These are phyloP conservation scores for Pterocarpus santalinus DNA, from an alignment of 306 rosid genomes.

Conservation along the genomic window DNA sequence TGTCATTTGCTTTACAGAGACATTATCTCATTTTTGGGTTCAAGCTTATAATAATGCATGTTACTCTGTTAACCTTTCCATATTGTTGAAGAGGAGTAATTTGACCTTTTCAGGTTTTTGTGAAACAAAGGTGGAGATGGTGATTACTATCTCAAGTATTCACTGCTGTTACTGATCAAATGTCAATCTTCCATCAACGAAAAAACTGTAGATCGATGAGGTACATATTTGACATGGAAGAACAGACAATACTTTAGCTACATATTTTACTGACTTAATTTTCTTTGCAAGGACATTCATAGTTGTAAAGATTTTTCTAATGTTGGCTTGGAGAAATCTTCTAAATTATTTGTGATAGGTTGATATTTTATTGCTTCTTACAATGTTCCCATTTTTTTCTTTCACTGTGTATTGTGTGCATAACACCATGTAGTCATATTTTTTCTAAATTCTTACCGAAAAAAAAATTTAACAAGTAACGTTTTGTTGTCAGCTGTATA, in stretches of 20 bases:
- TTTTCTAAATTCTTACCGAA: too few species aligned
- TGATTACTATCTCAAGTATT: constrained; percentile 49
- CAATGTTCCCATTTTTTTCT: too few species aligned
- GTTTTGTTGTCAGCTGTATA: too few species aligned
- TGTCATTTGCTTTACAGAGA: background rate
- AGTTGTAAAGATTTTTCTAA: constrained; percentile 46
- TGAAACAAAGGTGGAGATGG: constrained; percentile 38
- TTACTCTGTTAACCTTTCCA: constrained; percentile 16
- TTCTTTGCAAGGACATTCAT: constrained; percentile 47
- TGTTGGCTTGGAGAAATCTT: too few species aligned
- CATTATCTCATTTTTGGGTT: background rate
- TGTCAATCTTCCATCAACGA: constrained; percentile 50
- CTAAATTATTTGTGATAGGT: too few species aligned
- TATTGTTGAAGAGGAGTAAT: constrained; percentile 40
- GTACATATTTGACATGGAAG: constrained; percentile 68
- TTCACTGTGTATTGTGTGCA: too few species aligned
- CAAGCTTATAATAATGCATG: background rate
- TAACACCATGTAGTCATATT: too few species aligned
- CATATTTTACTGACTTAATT: constrained; percentile 46
- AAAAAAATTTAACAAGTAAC: too few species aligned
- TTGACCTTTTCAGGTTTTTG: constrained; percentile 69
- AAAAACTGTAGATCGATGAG: constrained; percentile 59
- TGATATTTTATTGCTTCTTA: too few species aligned
- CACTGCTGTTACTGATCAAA: constrained; percentile 54
- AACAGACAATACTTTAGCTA: constrained; percentile 47